Evolutionary conservation across 495 filamentous ascomycete species (phyloP).

Genomic region (Jackrogersella minutella): DNA sequence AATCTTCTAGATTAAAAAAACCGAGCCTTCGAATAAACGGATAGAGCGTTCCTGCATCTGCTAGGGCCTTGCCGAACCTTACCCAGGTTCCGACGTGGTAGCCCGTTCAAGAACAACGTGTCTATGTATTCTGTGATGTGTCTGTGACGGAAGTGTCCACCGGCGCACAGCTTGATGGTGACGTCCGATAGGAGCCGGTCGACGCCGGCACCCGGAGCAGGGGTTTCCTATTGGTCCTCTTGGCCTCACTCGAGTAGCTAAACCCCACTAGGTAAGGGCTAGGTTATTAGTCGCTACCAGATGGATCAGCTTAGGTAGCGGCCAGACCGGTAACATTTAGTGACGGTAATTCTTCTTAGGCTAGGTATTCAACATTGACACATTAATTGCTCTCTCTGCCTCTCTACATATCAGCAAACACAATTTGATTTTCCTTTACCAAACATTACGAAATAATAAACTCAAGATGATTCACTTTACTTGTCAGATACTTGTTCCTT

Average conservation of each 20-base stretch:
- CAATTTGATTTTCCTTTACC: no score
- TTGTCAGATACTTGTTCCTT: no score
- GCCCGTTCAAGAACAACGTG: constrained; percentile 5
- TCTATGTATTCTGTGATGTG: background rate
- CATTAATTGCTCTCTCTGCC: no score
- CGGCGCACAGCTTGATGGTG: constrained; percentile 24
- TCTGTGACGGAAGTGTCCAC: constrained; percentile 27
- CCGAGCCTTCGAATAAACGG: background rate
- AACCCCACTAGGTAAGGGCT: constrained; percentile 5
- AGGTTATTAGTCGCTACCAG: background rate
- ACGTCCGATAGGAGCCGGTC: constrained; percentile 35
- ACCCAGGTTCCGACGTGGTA: constrained; percentile 4
- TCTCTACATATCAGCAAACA: no score
- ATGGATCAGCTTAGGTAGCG: no score
- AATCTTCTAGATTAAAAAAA: constrained; percentile 28
- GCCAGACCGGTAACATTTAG: no score
- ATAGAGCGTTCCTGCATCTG: constrained; percentile 29
- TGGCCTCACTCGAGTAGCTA: background rate
- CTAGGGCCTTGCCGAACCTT: constrained; percentile 1
- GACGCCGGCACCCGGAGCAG: constrained; percentile 30
- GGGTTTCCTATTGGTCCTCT: constrained; percentile 24
- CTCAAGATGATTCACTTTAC: no score
- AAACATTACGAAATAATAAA: no score
- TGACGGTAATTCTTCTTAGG: no score
- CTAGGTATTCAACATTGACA: no score